Conservation (phyloP, 1,284 basidiomycete genomes). For the Rhodofomes roseus region DNA sequence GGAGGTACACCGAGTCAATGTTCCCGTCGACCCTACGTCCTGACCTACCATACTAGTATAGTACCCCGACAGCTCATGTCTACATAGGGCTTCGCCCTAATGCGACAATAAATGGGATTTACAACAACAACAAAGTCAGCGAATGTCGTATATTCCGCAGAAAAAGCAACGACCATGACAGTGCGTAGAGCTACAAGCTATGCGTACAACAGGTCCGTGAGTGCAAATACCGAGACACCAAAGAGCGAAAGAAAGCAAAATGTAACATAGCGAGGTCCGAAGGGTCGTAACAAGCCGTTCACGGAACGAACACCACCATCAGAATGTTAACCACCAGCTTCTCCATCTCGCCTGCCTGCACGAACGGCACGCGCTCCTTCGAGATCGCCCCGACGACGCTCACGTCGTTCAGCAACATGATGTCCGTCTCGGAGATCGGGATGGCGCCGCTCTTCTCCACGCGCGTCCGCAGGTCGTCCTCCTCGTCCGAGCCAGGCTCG, state of each 20-base stretch:
- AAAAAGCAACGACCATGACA: neutral
- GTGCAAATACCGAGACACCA: slow-evolving; percentile 1
- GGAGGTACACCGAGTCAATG: too few relatives aligned
- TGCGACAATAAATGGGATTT: too few relatives aligned
- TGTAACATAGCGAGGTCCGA: slow-evolving; percentile 7
- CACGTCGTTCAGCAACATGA: slow-evolving; percentile 56
- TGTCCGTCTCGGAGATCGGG: slow-evolving; percentile 56
- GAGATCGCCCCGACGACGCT: slow-evolving; percentile 43
- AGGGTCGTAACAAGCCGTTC: slow-evolving; percentile 15
- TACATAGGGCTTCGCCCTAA: too few relatives aligned
- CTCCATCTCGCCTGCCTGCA: slow-evolving; percentile 60
- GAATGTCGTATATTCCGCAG: neutral
- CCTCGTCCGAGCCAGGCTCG: slow-evolving; percentile 32
- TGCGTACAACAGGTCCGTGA: slow-evolving; percentile 5
- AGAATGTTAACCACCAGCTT: slow-evolving; percentile 72
- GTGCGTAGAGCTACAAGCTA: slow-evolving; percentile 3
- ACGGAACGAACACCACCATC: slow-evolving; percentile 63
- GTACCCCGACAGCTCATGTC: too few relatives aligned
- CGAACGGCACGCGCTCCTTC: slow-evolving; percentile 67
- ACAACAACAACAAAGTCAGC: neutral
- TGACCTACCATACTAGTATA: too few relatives aligned
- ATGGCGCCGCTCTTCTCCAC: slow-evolving; percentile 69
- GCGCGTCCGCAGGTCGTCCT: slow-evolving; percentile 46
- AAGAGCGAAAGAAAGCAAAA: slow-evolving; percentile 8
- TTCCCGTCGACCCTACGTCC: too few relatives aligned